Conservation (phyloP, 352 stramenopile species). For the Hyaloperonospora brassicae region DNA sequence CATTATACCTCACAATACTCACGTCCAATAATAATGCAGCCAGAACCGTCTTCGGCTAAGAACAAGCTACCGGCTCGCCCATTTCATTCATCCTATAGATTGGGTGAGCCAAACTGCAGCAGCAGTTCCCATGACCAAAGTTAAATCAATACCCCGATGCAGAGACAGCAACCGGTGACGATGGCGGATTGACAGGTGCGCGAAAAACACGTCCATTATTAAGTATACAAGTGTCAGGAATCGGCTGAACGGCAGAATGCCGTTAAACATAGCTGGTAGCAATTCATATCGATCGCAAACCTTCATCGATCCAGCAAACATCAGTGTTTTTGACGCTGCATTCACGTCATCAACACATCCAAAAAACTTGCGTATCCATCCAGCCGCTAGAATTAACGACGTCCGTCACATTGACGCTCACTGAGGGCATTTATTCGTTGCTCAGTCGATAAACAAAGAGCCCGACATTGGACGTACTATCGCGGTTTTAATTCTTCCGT, state of each 20-base stretch:
- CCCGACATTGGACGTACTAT: slow-evolving; percentile 56
- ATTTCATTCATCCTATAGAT: slow-evolving; percentile 85
- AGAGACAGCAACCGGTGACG: slow-evolving; percentile 66
- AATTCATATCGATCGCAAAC: slow-evolving; percentile 77
- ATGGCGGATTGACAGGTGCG: slow-evolving; percentile 54
- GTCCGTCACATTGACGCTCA: slow-evolving; percentile 46
- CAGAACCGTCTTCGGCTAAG: slow-evolving; percentile 80
- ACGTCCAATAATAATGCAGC: slow-evolving; percentile 77
- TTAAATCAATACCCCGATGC: slow-evolving; percentile 74
- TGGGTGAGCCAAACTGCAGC: slow-evolving; percentile 66
- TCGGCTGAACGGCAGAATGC: slow-evolving; percentile 78
- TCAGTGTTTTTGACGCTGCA: slow-evolving; percentile 36
- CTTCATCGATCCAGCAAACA: slow-evolving; percentile 62
- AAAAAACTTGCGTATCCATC: slow-evolving; percentile 78
- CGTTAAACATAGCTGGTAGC: slow-evolving; percentile 71
- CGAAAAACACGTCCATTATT: slow-evolving; percentile 66
- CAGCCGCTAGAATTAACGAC: slow-evolving; percentile 56
- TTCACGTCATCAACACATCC: slow-evolving; percentile 44
- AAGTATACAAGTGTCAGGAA: slow-evolving; percentile 69
- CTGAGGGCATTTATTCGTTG: slow-evolving; percentile 33
- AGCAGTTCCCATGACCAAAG: slow-evolving; percentile 68
- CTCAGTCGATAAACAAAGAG: slow-evolving; percentile 55
- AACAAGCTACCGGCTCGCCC: slow-evolving; percentile 81
- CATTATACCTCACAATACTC: slow-evolving; percentile 14
- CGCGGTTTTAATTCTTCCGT: slow-evolving; percentile 31